phyloP scores from a whole-genome alignment of 2,329 filamentous ascomycete genomes.

The Allantophomopsis lycopodina region DNA sequence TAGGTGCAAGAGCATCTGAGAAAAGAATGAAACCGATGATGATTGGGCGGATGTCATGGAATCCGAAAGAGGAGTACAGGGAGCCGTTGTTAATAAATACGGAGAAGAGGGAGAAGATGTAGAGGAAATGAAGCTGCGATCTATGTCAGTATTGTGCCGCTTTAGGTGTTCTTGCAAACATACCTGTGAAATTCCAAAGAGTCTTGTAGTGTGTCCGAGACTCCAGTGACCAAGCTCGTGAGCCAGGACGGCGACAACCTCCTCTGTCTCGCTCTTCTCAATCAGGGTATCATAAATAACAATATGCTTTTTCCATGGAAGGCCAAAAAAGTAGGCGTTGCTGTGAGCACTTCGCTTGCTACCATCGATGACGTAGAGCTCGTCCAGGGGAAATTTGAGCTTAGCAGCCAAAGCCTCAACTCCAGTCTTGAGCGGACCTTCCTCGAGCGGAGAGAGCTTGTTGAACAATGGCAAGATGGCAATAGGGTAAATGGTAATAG shows the following conservation, averaged over 20 bases:
- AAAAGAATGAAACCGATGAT: constrained; percentile 97
- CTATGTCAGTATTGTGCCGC: constrained; percentile 14
- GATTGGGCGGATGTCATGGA: constrained; percentile 69
- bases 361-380: constrained; percentile 89
- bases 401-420: constrained; percentile 74
- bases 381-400: constrained; percentile 82
- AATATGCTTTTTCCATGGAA: constrained; percentile 99
- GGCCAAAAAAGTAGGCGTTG: constrained; percentile 91
- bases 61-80: constrained; percentile 84
- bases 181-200: constrained; percentile 79
- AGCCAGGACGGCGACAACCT: constrained; percentile 87
- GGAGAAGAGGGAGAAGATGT: constrained; percentile 92
- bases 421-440: constrained; percentile 73
- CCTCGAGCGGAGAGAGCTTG: constrained; percentile 85
- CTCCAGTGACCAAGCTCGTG: constrained; percentile 98
- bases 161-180: constrained; percentile 6
- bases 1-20: constrained; percentile 88
- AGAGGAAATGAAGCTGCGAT: constrained; percentile 75
- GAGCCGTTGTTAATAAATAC: constrained; percentile 94
- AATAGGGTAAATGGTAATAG: constrained; percentile 92
- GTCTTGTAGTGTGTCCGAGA: constrained; percentile 82
- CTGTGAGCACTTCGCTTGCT: constrained; percentile 80
- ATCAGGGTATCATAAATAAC: constrained; percentile 97
- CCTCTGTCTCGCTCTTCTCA: constrained; percentile 82
- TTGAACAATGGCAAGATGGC: constrained; percentile 94